Evolutionary conservation across 2,329 filamentous ascomycete species (phyloP).

Genomic region (Xylaria sp.): DNA sequence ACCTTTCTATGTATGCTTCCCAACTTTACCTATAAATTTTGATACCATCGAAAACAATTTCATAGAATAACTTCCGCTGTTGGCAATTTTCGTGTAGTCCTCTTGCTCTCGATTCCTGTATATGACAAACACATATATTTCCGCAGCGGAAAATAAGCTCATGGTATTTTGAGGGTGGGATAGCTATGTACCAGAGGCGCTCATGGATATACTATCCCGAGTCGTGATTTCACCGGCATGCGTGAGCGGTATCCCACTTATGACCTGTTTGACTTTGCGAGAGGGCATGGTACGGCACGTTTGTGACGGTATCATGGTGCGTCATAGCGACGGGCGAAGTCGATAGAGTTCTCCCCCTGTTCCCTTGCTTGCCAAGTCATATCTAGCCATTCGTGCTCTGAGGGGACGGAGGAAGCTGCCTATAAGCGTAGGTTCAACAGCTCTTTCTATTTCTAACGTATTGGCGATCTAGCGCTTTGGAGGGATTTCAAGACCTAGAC

Average conservation of each 20-base stretch:
- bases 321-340: background rate
- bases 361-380: background rate
- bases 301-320: too few relatives aligned
- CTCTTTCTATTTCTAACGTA: background rate
- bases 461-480: slow-evolving; percentile 22
- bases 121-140: background rate
- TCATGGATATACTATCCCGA: background rate
- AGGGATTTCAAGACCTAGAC: background rate
- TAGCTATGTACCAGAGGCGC: background rate
- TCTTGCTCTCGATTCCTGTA: background rate
- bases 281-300: background rate
- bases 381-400: background rate
- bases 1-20: background rate
- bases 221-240: background rate
- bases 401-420: background rate
- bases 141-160: background rate
- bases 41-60: too few relatives aligned
- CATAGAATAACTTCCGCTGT: background rate
- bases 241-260: background rate
- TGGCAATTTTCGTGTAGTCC: background rate
- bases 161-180: background rate
- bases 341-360: background rate
- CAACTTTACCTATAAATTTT: background rate
- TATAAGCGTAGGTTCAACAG: background rate
- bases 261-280: too few relatives aligned